phyloP scores from a whole-genome alignment of 257 asterid genomes.

The Solanum appendiculatum region DNA sequence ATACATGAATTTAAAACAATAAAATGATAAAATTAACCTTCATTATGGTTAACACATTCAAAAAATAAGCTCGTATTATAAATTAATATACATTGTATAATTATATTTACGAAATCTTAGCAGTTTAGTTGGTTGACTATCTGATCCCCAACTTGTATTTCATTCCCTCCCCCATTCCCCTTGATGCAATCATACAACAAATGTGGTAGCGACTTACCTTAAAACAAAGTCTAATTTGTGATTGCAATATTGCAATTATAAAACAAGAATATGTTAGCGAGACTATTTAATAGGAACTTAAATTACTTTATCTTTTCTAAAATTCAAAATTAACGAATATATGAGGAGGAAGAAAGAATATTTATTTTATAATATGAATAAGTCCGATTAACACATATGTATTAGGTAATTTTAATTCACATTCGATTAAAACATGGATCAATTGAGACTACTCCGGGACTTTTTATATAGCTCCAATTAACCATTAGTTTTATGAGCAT shows the following conservation, averaged over 20 bases:
- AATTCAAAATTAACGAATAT: not conserved
- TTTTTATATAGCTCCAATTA: not conserved
- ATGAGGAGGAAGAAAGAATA: not conserved
- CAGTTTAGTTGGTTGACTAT: too few relatives aligned
- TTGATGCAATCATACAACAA: not conserved
- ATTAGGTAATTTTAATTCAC: not conserved
- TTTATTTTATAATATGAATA: not conserved
- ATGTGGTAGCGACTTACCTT: not conserved
- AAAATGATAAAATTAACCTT: too few relatives aligned
- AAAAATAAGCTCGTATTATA: too few relatives aligned
- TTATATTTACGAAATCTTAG: too few relatives aligned
- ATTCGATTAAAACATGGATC: not conserved
- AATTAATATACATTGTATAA: too few relatives aligned
- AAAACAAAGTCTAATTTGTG: not conserved
- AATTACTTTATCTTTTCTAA: not conserved
- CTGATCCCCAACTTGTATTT: too few relatives aligned
- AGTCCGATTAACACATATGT: too few relatives aligned
- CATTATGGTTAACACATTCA: too few relatives aligned
- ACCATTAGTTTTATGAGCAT: not conserved
- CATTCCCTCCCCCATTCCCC: too few relatives aligned
- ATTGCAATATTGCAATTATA: not conserved
- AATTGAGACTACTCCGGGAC: not conserved
- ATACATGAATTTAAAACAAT: too few relatives aligned
- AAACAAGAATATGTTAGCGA: not conserved
- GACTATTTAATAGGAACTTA: fast-evolving